Base-by-base conservation (phyloP, 2,329 filamentous ascomycete species). In the Coniochaeta pulveracea region DNA sequence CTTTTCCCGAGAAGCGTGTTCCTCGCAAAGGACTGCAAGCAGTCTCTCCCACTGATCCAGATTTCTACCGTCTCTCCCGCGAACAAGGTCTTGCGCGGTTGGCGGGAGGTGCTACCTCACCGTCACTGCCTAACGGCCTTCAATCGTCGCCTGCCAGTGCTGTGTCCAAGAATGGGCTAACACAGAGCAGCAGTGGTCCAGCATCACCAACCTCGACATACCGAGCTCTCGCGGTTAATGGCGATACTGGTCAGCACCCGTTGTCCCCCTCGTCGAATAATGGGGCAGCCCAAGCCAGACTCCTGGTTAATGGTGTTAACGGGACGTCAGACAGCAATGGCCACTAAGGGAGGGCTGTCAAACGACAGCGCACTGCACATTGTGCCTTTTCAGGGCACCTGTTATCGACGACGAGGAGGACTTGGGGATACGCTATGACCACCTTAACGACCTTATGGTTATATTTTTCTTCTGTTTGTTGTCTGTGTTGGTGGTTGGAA, bases 81-180 rank as follows among this genome's bases (percentile, higher is more conserved):
- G 66, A 75, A 38, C 72, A 77, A 48, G 68, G 69, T n/a, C 57
- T 76, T 5, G 55, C 58, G 10, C 62, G 77, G 51, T 58, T 76
- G 32, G 35, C 75, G 37, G 56, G 57, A 19, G 60, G 58, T n/a
- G 51, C 56, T 22, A 53, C 57, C 36, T 65, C 61, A 35, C 57
- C 63, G 4, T 51, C 55, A 15, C 47, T 64, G 9, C 45, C 60
- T 9, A 72, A 70, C 30, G 69, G 65, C 15, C 50, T 60, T 18
- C 60, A 63, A 37, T 54, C 63, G 17, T 68, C 66, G 7, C 64
- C 66, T 1, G 52, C 50, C 15, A 40, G 51, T 48, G 31, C 38
- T 37, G 35, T 43, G 33, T 35, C 52, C 36, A n/a, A n/a, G n/a
- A 37, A 40, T 42, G 15, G 40, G 40, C 26, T 19, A 16, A 37